Percentiles rank a stretch among this genome's conserved stretches.
Evolutionary conservation across 2,329 filamentous ascomycete species (phyloP).

Genomic region (Fusarium sacchari): DNA sequence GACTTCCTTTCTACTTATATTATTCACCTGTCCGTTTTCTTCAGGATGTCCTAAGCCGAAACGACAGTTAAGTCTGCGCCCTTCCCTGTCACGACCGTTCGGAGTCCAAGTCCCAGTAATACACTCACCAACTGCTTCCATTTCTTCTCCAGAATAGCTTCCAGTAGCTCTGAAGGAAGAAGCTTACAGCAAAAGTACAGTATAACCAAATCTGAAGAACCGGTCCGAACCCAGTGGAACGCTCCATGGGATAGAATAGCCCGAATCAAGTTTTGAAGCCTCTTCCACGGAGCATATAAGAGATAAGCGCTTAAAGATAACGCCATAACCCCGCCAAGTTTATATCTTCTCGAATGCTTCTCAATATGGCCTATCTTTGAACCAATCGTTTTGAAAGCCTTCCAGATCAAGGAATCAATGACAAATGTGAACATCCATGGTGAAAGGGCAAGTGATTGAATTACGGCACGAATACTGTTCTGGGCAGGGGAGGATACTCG

Average conservation of each 20-base stretch:
- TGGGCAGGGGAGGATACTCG: not conserved
- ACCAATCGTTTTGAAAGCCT: fast-evolving
- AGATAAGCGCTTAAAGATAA: not conserved
- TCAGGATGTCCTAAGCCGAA: fast-evolving
- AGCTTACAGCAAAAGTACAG: not conserved
- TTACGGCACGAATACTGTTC: fast-evolving
- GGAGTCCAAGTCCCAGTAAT: not conserved
- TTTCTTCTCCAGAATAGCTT: not conserved
- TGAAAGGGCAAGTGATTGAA: not conserved
- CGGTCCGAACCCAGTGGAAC: not conserved
- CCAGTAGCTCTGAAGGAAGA: not conserved
- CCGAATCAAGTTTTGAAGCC: not conserved
- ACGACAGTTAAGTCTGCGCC: fast-evolving
- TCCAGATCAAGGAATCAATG: not conserved
- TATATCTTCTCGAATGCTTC: fast-evolving
- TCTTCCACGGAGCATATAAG: not conserved
- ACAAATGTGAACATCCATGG: not conserved
- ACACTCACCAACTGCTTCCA: fast-evolving
- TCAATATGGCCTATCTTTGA: fast-evolving
- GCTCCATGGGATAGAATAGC: too few species aligned
- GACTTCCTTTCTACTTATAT: not conserved
- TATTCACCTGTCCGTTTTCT: fast-evolving
- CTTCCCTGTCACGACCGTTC: not conserved
- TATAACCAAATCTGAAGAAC: fast-evolving
- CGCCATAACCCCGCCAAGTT: fast-evolving